Evolutionary conservation across 148 eudicot genomes (phyloP), one percentile per base, ranked within the genome.

Genomic region (Chenopodium album): DNA sequence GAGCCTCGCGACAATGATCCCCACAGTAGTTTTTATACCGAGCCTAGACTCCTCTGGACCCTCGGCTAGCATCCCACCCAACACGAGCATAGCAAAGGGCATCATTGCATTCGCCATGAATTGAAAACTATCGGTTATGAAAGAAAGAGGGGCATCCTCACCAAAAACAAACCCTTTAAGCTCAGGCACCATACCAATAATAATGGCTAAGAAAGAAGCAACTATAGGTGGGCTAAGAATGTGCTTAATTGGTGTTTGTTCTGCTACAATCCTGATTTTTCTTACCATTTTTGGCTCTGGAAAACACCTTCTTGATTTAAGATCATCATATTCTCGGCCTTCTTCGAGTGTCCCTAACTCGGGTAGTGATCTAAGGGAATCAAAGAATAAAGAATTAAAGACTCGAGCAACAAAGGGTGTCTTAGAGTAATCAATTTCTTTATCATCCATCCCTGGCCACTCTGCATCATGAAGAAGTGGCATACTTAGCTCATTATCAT

Each of bases 381-480:
- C 44, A 47, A 71, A 82, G 10, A 90, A 78, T 2, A 76, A 66
- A 48, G 88, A 89, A 54, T 84, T 76, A 73, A 95, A 95, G 1
- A 90, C 85, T 71, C 90, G 86, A 3, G 95, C 97, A n/a, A 95
- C 88, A 19, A 93, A 82, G 12, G 98, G 96, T 10, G 94, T 89
- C 76, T 91, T 92, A 50, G 94, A 88, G 82, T 92, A 87, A 77
- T 88, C 92, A 13, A 93, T 95, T 74, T 92, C 98, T 29, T 84
- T 88, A 13, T 95, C 97, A 48, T 90, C 88, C 87, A 95, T 87
- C 32, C 98, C 98, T n/a, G 98, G 98, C 98, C 97, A 95, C 82
- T 92, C 98, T 1, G 96, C 98, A 79, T 95, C 98, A 20, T 91
- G 91, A 14, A 95, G 84, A 78, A 95, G 93, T 2, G 98, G 97